Conservation (phyloP, 2,329 filamentous ascomycete species). For the Fusarium guadeloupense region DNA sequence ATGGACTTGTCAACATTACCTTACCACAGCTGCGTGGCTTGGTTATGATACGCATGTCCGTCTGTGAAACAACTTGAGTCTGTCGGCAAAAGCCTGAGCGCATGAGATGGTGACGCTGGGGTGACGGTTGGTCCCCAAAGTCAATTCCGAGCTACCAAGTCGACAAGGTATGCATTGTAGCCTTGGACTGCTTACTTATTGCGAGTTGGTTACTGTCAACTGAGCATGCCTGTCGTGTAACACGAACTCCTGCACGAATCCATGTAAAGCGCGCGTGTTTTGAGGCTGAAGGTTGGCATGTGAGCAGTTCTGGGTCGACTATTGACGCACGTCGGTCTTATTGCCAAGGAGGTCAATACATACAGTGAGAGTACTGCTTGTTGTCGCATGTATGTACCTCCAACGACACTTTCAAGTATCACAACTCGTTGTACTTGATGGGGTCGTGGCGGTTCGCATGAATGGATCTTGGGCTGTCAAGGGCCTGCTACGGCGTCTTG, state of each 20-base stretch:
- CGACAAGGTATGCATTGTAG: too few species aligned
- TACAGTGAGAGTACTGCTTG: conserved; percentile 9
- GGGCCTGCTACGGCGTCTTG: neutral
- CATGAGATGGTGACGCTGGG: conserved; percentile 11
- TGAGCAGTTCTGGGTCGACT: conserved; percentile 21
- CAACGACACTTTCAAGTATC: conserved; percentile 23
- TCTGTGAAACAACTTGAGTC: conserved; percentile 3
- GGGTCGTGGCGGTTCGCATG: conserved; percentile 15
- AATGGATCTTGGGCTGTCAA: neutral
- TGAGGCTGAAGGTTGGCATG: conserved; percentile 28
- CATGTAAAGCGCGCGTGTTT: conserved; percentile 9
- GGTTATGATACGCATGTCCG: neutral
- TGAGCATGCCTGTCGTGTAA: conserved; percentile 18
- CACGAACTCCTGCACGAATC: conserved; percentile 11
- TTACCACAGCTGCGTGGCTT: conserved; percentile 11
- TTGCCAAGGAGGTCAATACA: neutral
- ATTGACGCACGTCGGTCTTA: conserved; percentile 32
- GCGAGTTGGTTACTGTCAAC: neutral
- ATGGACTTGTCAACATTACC: neutral
- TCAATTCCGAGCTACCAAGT: conserved; percentile 23
- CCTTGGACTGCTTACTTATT: neutral
- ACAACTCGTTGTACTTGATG: conserved; percentile 1
- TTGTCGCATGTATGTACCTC: conserved; percentile 12
- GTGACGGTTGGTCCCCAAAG: conserved; percentile 19
- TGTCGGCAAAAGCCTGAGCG: conserved; percentile 4